phyloP scores from a whole-genome alignment of 2,329 filamentous ascomycete genomes.

The Hypoxylon sp. region DNA sequence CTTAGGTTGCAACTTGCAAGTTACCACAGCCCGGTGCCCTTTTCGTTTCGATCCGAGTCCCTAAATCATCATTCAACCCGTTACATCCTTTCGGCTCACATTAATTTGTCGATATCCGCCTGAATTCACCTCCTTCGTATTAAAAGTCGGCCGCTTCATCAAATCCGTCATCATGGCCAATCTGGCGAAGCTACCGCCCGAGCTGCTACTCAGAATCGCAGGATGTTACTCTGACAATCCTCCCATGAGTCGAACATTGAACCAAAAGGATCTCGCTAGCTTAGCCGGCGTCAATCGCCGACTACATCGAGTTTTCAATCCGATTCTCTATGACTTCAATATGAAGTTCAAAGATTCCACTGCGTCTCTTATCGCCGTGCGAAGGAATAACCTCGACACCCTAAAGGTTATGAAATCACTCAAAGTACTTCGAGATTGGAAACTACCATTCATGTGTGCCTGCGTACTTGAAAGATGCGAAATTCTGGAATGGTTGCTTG shows the following conservation, averaged over 20 bases:
- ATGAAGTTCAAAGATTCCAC: background rate
- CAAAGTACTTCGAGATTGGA: background rate
- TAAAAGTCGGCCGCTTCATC: background rate
- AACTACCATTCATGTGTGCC: background rate
- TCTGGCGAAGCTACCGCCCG: background rate
- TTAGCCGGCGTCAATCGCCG: conserved; percentile 3
- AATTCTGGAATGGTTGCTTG: background rate
- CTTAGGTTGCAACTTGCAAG: no score
- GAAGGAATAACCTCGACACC: background rate
- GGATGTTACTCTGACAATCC: no score
- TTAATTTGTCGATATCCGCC: background rate
- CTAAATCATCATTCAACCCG: background rate
- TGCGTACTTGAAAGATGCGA: background rate
- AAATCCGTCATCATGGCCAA: background rate
- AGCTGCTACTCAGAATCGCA: background rate
- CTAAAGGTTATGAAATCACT: background rate
- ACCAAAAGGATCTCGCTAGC: background rate
- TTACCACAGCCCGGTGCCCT: no score
- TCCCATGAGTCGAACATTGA: background rate
- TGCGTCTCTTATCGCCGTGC: background rate
- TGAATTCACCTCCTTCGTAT: background rate
- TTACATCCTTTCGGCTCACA: background rate
- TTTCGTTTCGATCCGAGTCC: no score
- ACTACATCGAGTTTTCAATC: background rate
- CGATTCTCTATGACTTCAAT: background rate